Evolutionary conservation across 2,329 filamentous ascomycete species (phyloP).

Genomic region (Claviceps arundinis): DNA sequence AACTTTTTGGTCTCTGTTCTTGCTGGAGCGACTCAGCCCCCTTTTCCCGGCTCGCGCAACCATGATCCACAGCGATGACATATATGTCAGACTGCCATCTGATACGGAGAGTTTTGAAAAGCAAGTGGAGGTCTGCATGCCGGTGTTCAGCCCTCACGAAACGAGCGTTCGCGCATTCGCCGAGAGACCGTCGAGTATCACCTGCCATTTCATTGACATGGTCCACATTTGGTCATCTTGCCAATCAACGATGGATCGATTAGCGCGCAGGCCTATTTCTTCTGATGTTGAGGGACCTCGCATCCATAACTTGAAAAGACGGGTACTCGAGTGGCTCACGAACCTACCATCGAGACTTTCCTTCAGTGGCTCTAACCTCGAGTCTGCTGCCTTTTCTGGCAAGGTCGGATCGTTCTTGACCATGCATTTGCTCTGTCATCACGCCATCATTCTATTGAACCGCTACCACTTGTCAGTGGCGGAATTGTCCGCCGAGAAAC

Average conservation of each 20-base stretch:
- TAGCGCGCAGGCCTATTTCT: slow-evolving; percentile 17
- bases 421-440: slow-evolving; percentile 55
- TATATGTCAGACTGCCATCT: slow-evolving; percentile 54
- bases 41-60: slow-evolving; percentile 40
- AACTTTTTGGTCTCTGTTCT: slow-evolving; percentile 59
- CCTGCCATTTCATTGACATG: slow-evolving; percentile 49
- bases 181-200: slow-evolving; percentile 29
- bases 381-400: slow-evolving; percentile 38
- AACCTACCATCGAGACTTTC: slow-evolving; percentile 41
- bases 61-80: slow-evolving; percentile 48
- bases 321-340: slow-evolving; percentile 44
- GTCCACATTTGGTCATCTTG: slow-evolving; percentile 53
- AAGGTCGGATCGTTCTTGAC: slow-evolving; percentile 45
- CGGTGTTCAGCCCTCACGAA: slow-evolving; percentile 43
- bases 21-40: slow-evolving; percentile 54
- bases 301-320: slow-evolving; percentile 34
- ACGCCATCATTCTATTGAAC: slow-evolving; percentile 50
- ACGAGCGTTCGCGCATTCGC: slow-evolving; percentile 10
- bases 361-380: slow-evolving; percentile 44
- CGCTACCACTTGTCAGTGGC: slow-evolving; percentile 36
- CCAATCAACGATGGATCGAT: slow-evolving; percentile 40
- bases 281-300: slow-evolving; percentile 16
- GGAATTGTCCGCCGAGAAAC: slow-evolving; percentile 25
- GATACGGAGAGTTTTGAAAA: slow-evolving; percentile 48
- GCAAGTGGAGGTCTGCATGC: slow-evolving; percentile 41